Evolutionary conservation across 1,284 basidiomycete genomes (phyloP).

Genomic region (Melampsora americana): DNA sequence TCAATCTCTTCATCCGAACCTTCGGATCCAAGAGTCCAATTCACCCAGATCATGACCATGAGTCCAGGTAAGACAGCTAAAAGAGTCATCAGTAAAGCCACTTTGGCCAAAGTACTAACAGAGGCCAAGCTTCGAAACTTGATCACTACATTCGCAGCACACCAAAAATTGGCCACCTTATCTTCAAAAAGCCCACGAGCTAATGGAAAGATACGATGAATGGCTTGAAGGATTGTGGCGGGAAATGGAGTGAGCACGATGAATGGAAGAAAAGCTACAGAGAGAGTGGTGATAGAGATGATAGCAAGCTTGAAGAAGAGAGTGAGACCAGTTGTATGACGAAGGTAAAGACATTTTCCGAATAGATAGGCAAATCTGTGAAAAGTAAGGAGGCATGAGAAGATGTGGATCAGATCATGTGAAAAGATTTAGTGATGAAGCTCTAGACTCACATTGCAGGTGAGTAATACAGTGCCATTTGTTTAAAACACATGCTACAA

Average conservation of each 20-base stretch:
- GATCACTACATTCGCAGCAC: slow-evolving; percentile 78
- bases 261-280: slow-evolving; percentile 71
- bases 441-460: slow-evolving; percentile 63
- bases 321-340: slow-evolving; percentile 61
- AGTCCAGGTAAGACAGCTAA: slow-evolving; percentile 53
- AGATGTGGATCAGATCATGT: not conserved
- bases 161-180: slow-evolving; percentile 94
- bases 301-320: slow-evolving; percentile 68
- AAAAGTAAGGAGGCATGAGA: not conserved
- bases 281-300: slow-evolving; percentile 60
- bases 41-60: slow-evolving; percentile 50
- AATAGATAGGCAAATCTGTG: slow-evolving; percentile 68
- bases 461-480: slow-evolving; percentile 91
- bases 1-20: slow-evolving; percentile 51
- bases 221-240: slow-evolving; percentile 61
- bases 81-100: slow-evolving; percentile 55
- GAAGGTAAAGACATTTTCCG: slow-evolving; percentile 74
- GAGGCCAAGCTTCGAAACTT: slow-evolving; percentile 65
- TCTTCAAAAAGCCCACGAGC: slow-evolving; percentile 87
- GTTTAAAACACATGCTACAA: slow-evolving; percentile 81
- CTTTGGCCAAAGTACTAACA: slow-evolving; percentile 50
- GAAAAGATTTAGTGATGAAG: not conserved
- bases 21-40: slow-evolving; percentile 53
- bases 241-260: slow-evolving; percentile 62
- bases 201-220: slow-evolving; percentile 84